phyloP scores from a whole-genome alignment of 257 asterid genomes.

The Solanum phureja region DNA sequence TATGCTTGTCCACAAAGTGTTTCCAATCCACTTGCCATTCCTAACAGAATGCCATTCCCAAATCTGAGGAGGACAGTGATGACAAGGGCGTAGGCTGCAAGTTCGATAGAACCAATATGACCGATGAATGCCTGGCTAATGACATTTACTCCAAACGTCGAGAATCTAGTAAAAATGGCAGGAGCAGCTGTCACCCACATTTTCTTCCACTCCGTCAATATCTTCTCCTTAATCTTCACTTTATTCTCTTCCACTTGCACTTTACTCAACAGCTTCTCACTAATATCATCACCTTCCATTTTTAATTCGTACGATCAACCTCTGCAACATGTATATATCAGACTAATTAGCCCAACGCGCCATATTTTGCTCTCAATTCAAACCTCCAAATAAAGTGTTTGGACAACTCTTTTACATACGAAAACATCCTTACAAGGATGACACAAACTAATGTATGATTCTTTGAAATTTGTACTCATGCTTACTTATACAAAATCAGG shows the following conservation, averaged over 20 bases:
- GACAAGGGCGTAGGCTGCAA: not conserved
- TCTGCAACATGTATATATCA: not conserved
- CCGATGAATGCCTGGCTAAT: no score
- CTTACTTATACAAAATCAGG: not conserved
- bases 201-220: slow-evolving; percentile 32
- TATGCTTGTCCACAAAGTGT: slow-evolving; percentile 82
- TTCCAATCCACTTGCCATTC: slow-evolving; percentile 73
- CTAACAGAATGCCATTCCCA: slow-evolving; percentile 43
- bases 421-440: not conserved
- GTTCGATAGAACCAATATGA: no score
- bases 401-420: not conserved
- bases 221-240: not conserved
- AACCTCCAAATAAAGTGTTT: no score
- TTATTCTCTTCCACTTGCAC: not conserved
- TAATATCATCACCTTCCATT: slow-evolving; percentile 14
- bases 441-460: not conserved
- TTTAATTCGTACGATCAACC: not conserved
- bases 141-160: no score
- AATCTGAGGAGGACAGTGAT: slow-evolving; percentile 34
- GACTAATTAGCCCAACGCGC: no score
- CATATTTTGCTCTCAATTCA: not conserved
- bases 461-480: not conserved
- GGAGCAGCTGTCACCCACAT: not conserved
- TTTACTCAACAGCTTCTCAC: slow-evolving; percentile 2
- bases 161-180: no score